Evolutionary conservation across 2,329 filamentous ascomycete species (phyloP).

Genomic region (Whalleya microplaca): DNA sequence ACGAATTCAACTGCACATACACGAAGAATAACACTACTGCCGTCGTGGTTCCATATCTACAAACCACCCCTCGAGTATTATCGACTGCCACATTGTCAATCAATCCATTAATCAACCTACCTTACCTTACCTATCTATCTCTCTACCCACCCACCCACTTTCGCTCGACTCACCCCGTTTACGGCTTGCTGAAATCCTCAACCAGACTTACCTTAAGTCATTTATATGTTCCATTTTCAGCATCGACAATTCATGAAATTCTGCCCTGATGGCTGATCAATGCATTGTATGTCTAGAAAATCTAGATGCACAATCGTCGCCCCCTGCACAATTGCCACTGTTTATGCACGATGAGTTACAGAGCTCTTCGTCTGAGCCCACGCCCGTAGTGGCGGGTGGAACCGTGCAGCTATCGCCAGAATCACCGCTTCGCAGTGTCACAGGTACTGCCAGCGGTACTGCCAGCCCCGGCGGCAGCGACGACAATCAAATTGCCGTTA

Average conservation of each 20-base stretch:
- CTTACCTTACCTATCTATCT: conserved; percentile 14
- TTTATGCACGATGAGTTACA: conserved; percentile 19
- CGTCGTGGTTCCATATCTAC: conserved; percentile 1
- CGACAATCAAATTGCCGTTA: conserved; percentile 57
- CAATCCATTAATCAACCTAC: conserved; percentile 10
- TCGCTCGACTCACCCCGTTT: conserved; percentile 1
- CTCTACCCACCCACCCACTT: conserved; percentile 16
- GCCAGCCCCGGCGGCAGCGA: conserved; percentile 30
- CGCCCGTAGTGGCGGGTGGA: conserved; percentile 12
- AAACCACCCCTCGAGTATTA: conserved; percentile 23
- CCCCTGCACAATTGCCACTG: conserved; percentile 30
- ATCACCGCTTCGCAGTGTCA: conserved; percentile 33
- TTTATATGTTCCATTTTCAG: conserved; percentile 41
- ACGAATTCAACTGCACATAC: not conserved
- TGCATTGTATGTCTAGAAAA: conserved; percentile 72
- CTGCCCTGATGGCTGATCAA: conserved; percentile 60
- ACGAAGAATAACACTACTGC: not conserved
- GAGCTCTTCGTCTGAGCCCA: conserved; percentile 15
- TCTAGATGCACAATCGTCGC: conserved; percentile 44
- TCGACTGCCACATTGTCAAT: conserved; percentile 18
- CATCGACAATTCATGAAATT: conserved; percentile 36
- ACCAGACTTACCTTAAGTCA: conserved; percentile 42
- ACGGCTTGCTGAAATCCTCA: conserved; percentile 32
- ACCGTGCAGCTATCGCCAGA: conserved; percentile 28
- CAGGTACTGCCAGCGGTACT: conserved; percentile 27